Evolutionary conservation across 345 rosid species (phyloP), one percentile per base, ranked within the genome.

Genomic region (Conringia planisiliqua): DNA sequence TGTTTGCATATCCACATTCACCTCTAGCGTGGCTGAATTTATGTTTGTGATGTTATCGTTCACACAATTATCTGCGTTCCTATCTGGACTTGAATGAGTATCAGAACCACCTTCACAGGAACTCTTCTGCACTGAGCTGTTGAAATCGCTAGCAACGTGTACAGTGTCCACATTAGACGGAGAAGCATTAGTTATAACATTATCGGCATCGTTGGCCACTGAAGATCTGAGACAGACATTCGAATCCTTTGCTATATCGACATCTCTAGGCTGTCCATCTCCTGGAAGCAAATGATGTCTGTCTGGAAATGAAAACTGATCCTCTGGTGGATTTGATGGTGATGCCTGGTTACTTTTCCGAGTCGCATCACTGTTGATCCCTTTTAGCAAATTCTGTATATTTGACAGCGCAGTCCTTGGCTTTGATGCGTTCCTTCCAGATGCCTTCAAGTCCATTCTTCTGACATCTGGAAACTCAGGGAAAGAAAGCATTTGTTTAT

Each of bases 381-480:
- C 80, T 70, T 78, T 80, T 57, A 82, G 29, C 42, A 85, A 36
- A 80, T 84, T 88, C 52, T 84, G 83, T 76, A 88, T 83, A 62
- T 89, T 84, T 14, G 86, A 66, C 24, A 87, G 73, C 43, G 73
- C 78, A 81, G 60, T 76, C 74, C 89, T 87, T 55, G 73, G 82
- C 64, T 83, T 88, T 47, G 77, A 57, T 47, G 80, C 52, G 47
- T 70, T 81, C 36, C 76, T 82, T 44, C 59, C 73, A 16, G 86
- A 77, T 73, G 80, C 80, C 68, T 81, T 85, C 57, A 84, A 82
- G 80, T 84, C 81, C 39, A 79, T 76, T 79, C 70, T 82, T 59
- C 61, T 83, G 50, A 85, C 74, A 71, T 81, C 86, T 71, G 68
- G 82, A 76, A 86, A 64, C 24, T 81, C 86, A 71, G 96, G 92